A percentile compares a stretch with the other conserved stretches of the same genome.
Conservation (phyloP, 129 eudicot species). For the Artemisia tridentata region DNA sequence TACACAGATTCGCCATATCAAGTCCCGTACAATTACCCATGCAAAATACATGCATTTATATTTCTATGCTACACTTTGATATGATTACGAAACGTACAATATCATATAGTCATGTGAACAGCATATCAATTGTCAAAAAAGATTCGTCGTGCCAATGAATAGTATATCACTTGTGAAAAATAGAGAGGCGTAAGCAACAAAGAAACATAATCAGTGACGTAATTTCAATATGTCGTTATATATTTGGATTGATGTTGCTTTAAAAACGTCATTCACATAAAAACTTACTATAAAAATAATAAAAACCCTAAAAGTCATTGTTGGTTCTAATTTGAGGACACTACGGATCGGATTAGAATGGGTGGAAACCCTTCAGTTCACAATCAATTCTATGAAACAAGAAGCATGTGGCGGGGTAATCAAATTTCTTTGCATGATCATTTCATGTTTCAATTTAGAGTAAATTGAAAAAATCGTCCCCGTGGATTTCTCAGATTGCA, state of each 20-base stretch:
- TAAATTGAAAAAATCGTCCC: too few relatives aligned
- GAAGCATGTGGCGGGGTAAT: slow-evolving; percentile 16
- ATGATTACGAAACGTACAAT: background rate
- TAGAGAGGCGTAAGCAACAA: background rate
- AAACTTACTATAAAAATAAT: slow-evolving; percentile 8
- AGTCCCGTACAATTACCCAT: background rate
- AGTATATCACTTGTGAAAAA: background rate
- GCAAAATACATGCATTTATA: background rate
- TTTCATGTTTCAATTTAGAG: background rate
- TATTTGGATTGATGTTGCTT: slow-evolving; percentile 1
- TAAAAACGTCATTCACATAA: background rate
- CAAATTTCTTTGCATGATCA: background rate
- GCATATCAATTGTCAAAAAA: background rate
- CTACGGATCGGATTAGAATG: background rate
- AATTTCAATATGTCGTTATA: background rate
- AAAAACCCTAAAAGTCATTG: slow-evolving; percentile 10
- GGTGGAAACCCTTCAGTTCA: slow-evolving; percentile 13
- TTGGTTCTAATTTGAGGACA: slow-evolving; percentile 14
- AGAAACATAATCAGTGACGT: background rate
- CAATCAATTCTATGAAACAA: slow-evolving; percentile 21
- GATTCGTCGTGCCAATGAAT: background rate
- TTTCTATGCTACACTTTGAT: background rate
- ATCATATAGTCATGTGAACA: background rate
- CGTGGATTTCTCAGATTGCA: too few relatives aligned
- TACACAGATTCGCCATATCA: too few relatives aligned